Percentiles rank a stretch among this genome's conserved stretches.
These are phyloP conservation scores for Blumeria hordei DNA, from an alignment of 2,329 filamentous ascomycete species.

Conservation along the genomic window DNA sequence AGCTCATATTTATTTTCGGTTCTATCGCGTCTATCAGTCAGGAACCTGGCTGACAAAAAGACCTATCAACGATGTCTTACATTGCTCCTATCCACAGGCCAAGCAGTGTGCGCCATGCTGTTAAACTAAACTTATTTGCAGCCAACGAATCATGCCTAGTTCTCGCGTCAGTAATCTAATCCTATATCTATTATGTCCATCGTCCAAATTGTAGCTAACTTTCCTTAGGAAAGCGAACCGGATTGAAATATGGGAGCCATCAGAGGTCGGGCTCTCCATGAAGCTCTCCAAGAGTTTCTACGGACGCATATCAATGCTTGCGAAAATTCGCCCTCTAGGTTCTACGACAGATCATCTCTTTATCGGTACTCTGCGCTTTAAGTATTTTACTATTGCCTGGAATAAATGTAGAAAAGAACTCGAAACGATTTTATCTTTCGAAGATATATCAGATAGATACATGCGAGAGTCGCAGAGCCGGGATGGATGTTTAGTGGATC, in stretches of 20 bases:
- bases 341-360: conserved; percentile 66
- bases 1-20: too few species aligned
- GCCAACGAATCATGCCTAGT: conserved; percentile 60
- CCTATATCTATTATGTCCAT: neutral
- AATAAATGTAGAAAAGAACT: conserved; percentile 30
- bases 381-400: conserved; percentile 83
- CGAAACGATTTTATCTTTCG: conserved; percentile 24
- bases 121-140: conserved; percentile 55
- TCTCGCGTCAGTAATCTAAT: conserved; percentile 42
- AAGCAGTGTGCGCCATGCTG: conserved; percentile 72
- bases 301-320: conserved; percentile 67
- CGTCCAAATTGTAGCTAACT: conserved; percentile 2
- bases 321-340: conserved; percentile 53
- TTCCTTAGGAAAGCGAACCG: conserved; percentile 51
- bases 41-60: too few species aligned
- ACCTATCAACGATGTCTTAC: conserved; percentile 48
- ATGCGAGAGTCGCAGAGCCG: conserved; percentile 61
- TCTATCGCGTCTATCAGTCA: too few species aligned
- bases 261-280: conserved; percentile 37
- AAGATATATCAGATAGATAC: conserved; percentile 30
- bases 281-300: conserved; percentile 50
- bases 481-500: conserved; percentile 66
- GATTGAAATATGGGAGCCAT: conserved; percentile 57
- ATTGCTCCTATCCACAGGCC: conserved; percentile 80
- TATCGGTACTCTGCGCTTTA: conserved; percentile 68